Evolutionary conservation across 202 grass and related monocot species (phyloP).

Genomic region (Setaria italica): DNA sequence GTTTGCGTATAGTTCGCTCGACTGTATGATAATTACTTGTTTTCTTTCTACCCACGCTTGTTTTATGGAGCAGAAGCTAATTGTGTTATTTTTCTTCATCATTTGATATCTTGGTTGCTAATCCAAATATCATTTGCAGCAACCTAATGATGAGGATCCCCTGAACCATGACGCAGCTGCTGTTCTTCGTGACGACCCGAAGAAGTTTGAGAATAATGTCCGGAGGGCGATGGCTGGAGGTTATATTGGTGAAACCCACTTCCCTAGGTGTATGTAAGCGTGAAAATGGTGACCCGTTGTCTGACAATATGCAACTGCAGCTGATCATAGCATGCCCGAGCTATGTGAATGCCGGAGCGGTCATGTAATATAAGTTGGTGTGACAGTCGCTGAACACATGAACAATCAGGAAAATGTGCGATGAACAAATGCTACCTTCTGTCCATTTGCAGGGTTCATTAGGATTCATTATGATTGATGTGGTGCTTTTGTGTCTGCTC

Average conservation of each 20-base stretch:
- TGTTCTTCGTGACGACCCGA: constrained; percentile 76
- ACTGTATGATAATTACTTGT: background rate
- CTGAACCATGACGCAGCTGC: constrained; percentile 86
- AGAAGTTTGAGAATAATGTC: constrained; percentile 86
- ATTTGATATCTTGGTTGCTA: background rate
- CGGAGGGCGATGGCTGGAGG: constrained; percentile 74
- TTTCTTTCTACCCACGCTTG: background rate
- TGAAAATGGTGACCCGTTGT: background rate
- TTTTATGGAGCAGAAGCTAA: background rate
- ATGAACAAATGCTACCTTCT: background rate
- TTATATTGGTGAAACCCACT: constrained; percentile 67
- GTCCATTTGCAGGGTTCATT: background rate
- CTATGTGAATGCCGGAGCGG: background rate
- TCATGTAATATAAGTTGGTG: constrained; percentile 18
- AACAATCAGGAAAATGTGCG: background rate
- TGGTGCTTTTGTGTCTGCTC: background rate
- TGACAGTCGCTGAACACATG: background rate
- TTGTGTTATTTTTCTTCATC: background rate
- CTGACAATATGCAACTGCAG: background rate
- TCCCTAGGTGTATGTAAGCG: constrained; percentile 77
- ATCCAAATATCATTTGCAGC: constrained; percentile 54
- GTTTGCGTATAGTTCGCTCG: background rate
- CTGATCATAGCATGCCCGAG: background rate
- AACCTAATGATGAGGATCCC: constrained; percentile 96
- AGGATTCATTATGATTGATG: background rate